Conservation (phyloP, 2,329 filamentous ascomycete genomes). For the Exophiala lecanii-corni region DNA sequence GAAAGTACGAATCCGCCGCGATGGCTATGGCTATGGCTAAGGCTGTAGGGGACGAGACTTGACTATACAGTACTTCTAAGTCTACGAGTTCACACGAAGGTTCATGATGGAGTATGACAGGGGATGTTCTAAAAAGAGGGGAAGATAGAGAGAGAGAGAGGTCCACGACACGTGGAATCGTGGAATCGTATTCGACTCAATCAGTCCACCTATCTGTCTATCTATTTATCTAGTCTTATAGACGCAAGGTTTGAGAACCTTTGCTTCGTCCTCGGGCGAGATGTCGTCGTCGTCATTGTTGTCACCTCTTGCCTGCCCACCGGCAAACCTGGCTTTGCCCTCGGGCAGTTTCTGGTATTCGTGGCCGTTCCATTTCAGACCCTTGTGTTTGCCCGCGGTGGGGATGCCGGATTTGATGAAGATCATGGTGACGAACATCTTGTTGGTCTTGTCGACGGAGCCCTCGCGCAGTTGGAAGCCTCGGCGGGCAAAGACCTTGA, state of each 20-base stretch:
- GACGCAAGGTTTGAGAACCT: constrained; percentile 88
- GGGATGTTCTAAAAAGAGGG: too few species aligned
- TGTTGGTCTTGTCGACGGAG: constrained; percentile 78
- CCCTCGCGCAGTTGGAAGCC: constrained; percentile 78
- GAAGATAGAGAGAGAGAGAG: too few species aligned
- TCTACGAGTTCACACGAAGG: too few species aligned
- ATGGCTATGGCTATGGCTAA: too few species aligned
- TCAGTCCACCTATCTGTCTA: too few species aligned
- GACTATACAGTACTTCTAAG: too few species aligned
- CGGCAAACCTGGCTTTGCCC: constrained; percentile 29
- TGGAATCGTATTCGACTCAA: too few species aligned
- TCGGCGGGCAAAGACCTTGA: constrained; percentile 72
- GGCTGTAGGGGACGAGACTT: too few species aligned
- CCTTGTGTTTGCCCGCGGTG: constrained; percentile 67
- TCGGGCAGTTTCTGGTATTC: constrained; percentile 33
- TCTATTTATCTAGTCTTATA: constrained; percentile 72
- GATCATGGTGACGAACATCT: constrained; percentile 97
- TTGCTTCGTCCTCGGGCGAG: constrained; percentile 56
- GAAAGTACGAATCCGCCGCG: too few species aligned
- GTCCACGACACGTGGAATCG: too few species aligned
- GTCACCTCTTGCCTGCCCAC: constrained; percentile 47
- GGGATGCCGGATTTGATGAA: constrained; percentile 82
- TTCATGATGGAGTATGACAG: too few species aligned
- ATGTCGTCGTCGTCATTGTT: constrained; percentile 54
- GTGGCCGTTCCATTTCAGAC: constrained; percentile 33